Conservation (phyloP, 2,329 filamentous ascomycete species). For the Colletotrichum sp. region DNA sequence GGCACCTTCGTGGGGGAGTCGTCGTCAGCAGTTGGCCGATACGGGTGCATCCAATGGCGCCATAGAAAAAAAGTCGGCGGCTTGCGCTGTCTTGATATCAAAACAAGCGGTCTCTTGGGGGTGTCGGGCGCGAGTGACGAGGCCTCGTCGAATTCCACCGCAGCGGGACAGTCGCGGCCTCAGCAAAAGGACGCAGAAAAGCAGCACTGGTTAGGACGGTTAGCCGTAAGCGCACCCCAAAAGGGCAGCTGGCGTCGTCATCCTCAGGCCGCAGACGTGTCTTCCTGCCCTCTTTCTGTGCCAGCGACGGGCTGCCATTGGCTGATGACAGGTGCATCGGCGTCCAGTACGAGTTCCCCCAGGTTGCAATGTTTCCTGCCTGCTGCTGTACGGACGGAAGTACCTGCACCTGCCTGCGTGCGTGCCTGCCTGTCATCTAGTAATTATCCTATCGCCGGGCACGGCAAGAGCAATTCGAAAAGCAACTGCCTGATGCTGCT, state of each 20-base stretch:
- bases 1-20: background rate
- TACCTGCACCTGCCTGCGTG: background rate
- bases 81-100: background rate
- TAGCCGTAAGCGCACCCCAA: background rate
- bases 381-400: background rate
- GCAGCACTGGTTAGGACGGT: background rate
- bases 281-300: background rate
- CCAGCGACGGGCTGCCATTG: background rate
- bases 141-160: background rate
- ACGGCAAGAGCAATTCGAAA: background rate
- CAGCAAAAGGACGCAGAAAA: background rate
- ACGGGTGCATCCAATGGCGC: background rate
- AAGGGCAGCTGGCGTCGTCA: conserved; percentile 20
- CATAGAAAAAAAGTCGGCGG: background rate
- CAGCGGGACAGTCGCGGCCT: background rate
- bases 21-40: conserved; percentile 7
- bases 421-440: background rate
- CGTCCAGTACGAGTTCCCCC: background rate
- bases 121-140: conserved; percentile 6
- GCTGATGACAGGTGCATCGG: background rate
- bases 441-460: background rate
- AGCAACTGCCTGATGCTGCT: background rate
- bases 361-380: background rate
- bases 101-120: background rate
- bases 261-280: conserved; percentile 17